phyloP scores from a whole-genome alignment of 2,329 filamentous ascomycete genomes.

The Talaromyces funiculosus region DNA sequence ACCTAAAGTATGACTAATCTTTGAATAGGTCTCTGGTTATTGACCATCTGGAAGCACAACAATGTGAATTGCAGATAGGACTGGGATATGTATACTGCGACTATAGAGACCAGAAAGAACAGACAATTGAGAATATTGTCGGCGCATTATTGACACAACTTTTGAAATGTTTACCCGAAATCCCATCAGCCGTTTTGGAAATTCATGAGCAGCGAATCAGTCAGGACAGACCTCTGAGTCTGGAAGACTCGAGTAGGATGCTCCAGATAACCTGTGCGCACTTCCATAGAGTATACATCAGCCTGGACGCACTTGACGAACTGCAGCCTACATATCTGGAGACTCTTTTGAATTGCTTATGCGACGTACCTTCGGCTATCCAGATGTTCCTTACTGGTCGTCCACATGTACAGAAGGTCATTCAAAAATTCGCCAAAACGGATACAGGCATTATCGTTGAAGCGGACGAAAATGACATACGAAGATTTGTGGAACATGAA shows the following conservation, averaged over 20 bases:
- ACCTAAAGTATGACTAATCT: background rate
- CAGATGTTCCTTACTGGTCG: constrained; percentile 14
- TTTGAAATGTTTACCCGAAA: constrained; percentile 8
- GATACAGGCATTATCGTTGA: constrained; percentile 12
- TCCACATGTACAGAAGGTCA: constrained; percentile 11
- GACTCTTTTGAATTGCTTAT: constrained; percentile 5
- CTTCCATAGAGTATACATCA: constrained; percentile 12
- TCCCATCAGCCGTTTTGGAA: background rate
- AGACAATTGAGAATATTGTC: constrained; percentile 15
- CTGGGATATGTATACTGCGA: constrained; percentile 16
- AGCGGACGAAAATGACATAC: constrained; percentile 12
- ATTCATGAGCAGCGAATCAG: background rate
- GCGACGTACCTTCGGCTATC: constrained; percentile 10
- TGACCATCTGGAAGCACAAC: constrained; percentile 5
- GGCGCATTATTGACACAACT: constrained; percentile 13
- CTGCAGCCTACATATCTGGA: background rate
- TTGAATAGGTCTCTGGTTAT: constrained; percentile 13
- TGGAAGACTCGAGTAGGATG: background rate
- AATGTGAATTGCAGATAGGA: constrained; percentile 5
- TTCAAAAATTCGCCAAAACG: constrained; percentile 24
- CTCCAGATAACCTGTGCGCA: background rate
- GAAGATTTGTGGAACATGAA: constrained; percentile 13
- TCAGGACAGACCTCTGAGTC: background rate
- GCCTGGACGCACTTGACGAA: constrained; percentile 16
- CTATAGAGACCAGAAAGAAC: constrained; percentile 14